Base-by-base conservation (phyloP, 2,329 filamentous ascomycete species). In the Geosmithia putterillii region DNA sequence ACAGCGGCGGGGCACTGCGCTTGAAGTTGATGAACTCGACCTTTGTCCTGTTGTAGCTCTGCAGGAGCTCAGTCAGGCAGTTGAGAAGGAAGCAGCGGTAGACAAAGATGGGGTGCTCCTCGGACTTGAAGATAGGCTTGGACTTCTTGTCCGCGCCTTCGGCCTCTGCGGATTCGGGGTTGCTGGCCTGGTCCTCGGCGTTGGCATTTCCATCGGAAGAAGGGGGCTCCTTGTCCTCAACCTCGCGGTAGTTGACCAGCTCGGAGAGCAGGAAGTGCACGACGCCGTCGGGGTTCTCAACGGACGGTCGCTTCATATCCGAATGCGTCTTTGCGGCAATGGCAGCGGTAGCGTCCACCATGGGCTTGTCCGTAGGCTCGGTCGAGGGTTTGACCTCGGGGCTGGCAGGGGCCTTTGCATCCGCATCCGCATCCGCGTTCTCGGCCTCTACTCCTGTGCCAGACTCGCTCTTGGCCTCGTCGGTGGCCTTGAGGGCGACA, bases 11-110 rank as follows among this genome's bases (percentile, higher is more conserved):
- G 7, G 86, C 83, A 56, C 89, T 95, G 47, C 90, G 82, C 51
- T 94, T 96, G 66, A 95, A 98, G 61, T 95, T 96, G 68, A 99
- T 95, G 58, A 99, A 96, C 58, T 98, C 94, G 38, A 98, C 79
- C 70, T 99, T 99, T 8, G 88, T 86, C 43, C 88, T 81, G 52
- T 88, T 95, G 65, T 96, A 98, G 55, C 84, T 94, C 45, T 85
- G 81, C 14, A 98, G 70, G 14, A 98, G 75, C 61, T 99, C 92
- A 0, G 87, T 82, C 35, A 99, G 69, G 55, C 89, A 95, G 57
- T 92, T 88, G 25, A 99, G 74, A 42, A 99, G 68, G 67, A 96
- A 95, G 65, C 90, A 95, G 40, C 92, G 80, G 57, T 96, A 98
- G 43, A 96, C 82, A 64, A 94, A 98, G 47, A 95, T 95, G 0